Evolutionary conservation across 169 alveolate species (phyloP), one percentile per base, ranked within the genome.

Genomic region (Cyclospora cayetanensis): DNA sequence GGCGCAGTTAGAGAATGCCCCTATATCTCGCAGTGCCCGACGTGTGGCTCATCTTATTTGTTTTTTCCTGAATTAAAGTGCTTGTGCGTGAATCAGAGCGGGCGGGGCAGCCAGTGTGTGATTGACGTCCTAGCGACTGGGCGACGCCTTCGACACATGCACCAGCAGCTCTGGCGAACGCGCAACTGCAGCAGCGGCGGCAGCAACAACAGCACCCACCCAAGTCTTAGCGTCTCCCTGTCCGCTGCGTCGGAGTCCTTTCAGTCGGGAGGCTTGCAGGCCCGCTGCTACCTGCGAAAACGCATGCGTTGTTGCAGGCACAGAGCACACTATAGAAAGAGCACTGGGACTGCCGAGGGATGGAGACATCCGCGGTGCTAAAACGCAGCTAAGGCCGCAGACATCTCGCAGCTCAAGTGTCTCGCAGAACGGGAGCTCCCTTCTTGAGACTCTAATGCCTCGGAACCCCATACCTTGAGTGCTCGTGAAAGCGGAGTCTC

Each of bases 121-220:
- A n/a, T n/a, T n/a, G n/a, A n/a, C n/a, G n/a, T n/a, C n/a, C n/a
- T n/a, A n/a, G n/a, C n/a, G n/a, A n/a, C n/a, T n/a, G n/a, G n/a
- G n/a, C n/a, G n/a, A n/a, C n/a, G n/a, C n/a, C n/a, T n/a, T n/a
- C 83, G 4, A 39, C 4, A 34, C 29, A 46, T 18, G 53, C 83
- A 34, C 22, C 83, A 34, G 53, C 83, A 34, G 31, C 83, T 9
- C 25, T 18, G 3, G 1, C 74, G 34, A 60, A 18, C 25, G 25
- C 35, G 35, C 80, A 27, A 31, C 80, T 5, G 27, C 50, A 68
- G 80, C 80, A 68, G 80, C 80, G 34, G 50, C 80, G 31, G 43
- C 80, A 68, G 43, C 74, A 60, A 25, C 74, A 60, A 31, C 74
- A 60, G 74, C 74, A 60, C 34, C 15, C 25, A 60, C 74, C 12